Evolutionary conservation across 805 yeast genomes (phyloP).

Genomic region (Torulaspora indica): DNA sequence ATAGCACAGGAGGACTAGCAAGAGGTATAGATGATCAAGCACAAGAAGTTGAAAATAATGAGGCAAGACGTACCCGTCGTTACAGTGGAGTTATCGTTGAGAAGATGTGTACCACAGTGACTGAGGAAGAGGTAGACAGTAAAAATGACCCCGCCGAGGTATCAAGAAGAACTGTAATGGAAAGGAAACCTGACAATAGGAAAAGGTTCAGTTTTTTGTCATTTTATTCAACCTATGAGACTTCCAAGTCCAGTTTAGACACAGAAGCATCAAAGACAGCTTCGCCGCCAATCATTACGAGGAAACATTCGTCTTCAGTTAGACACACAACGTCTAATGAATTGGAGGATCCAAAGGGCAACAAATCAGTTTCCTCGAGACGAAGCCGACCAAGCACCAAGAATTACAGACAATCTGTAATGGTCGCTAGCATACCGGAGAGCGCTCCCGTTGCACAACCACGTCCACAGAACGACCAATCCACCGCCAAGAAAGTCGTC

Average conservation of each 20-base stretch:
- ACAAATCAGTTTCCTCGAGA: neutral
- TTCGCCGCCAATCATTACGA: conserved; percentile 1
- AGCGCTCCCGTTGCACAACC: conserved; percentile 12
- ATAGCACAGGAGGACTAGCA: conserved; percentile 19
- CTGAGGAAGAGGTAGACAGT: conserved; percentile 15
- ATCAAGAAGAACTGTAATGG: conserved; percentile 1
- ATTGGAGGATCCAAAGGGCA: neutral
- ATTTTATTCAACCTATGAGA: conserved; percentile 29
- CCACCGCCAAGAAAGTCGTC: conserved; percentile 73
- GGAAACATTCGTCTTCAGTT: neutral
- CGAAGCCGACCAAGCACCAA: conserved; percentile 1
- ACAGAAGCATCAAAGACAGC: conserved; percentile 7
- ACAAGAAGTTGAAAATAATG: conserved; percentile 12
- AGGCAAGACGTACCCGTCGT: conserved; percentile 18
- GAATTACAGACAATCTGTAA: conserved; percentile 14
- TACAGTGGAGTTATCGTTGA: conserved; percentile 17
- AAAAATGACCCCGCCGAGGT: neutral
- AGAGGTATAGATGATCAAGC: conserved; percentile 25
- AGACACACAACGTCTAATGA: neutral
- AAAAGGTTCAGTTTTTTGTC: conserved; percentile 43
- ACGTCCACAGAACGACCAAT: conserved; percentile 48
- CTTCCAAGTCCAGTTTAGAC: conserved; percentile 21
- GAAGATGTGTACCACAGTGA: conserved; percentile 12
- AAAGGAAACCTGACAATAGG: conserved; percentile 11
- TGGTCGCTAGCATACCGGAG: conserved; percentile 11